phyloP scores from a whole-genome alignment of 2,329 filamentous ascomycete genomes.

The Neopestalotiopsis sp. region DNA sequence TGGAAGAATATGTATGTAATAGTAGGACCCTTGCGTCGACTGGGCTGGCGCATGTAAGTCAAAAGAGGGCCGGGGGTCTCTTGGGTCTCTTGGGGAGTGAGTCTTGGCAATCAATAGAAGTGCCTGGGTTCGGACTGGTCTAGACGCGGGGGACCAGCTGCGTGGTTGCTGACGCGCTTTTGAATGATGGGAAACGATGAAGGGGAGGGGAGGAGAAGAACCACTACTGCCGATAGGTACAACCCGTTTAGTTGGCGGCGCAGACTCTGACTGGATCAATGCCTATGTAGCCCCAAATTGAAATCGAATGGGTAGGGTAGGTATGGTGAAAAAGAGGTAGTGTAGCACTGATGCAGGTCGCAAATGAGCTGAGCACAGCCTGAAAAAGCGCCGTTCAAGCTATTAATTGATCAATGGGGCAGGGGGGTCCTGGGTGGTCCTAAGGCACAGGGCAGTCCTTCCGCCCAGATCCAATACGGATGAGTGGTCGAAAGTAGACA shows the following conservation, averaged over 20 bases:
- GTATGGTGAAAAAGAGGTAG: background rate
- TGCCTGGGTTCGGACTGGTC: background rate
- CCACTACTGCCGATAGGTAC: background rate
- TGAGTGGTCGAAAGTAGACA: too few species aligned
- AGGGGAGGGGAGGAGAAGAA: background rate
- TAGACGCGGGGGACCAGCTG: slow-evolving; percentile 4
- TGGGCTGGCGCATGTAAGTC: background rate
- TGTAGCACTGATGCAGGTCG: background rate
- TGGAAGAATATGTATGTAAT: background rate
- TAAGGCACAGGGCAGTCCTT: too few species aligned
- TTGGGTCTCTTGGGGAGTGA: background rate
- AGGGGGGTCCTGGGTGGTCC: background rate
- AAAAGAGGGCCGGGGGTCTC: background rate
- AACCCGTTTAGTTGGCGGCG: background rate
- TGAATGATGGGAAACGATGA: slow-evolving; percentile 8
- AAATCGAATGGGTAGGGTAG: background rate
- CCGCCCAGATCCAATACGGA: too few species aligned
- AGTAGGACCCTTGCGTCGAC: background rate
- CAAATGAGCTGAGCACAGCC: slow-evolving; percentile 12
- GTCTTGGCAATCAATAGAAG: slow-evolving; percentile 9
- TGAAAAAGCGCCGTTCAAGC: slow-evolving; percentile 1
- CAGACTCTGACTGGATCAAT: background rate
- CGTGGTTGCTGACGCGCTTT: slow-evolving; percentile 7
- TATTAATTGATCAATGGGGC: slow-evolving; percentile 5
- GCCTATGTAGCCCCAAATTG: background rate